Evolutionary conservation across 371 early-diverging fungal species (phyloP).

Genomic region (Mucor indicus): DNA sequence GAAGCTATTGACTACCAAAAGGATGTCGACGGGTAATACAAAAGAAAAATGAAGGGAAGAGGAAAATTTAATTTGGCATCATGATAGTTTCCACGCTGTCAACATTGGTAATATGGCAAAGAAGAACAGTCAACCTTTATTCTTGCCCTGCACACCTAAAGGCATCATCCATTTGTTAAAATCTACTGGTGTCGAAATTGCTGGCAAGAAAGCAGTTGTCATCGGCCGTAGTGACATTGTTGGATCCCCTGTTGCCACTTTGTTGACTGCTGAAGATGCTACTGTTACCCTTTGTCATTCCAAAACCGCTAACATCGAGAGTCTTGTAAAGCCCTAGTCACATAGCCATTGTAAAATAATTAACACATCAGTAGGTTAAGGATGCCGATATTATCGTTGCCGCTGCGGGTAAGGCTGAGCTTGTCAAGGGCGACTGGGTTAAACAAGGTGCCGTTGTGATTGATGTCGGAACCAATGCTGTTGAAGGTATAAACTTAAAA

Average conservation of each 20-base stretch:
- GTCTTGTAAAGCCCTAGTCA: conserved; percentile 67
- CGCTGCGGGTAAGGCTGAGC: conserved; percentile 77
- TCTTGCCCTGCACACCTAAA: conserved; percentile 93
- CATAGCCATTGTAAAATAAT: neutral
- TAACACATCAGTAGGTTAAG: conserved; percentile 33
- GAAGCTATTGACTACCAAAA: conserved; percentile 83
- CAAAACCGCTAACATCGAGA: conserved; percentile 67
- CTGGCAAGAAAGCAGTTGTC: conserved; percentile 68
- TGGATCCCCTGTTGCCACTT: conserved; percentile 81
- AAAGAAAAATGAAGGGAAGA: no score
- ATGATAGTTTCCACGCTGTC: conserved; percentile 74
- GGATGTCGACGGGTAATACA: conserved; percentile 95
- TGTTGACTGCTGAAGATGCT: conserved; percentile 75
- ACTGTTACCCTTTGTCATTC: conserved; percentile 94
- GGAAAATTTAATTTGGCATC: neutral
- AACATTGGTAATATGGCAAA: conserved; percentile 92
- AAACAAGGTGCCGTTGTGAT: conserved; percentile 90
- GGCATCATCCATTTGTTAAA: conserved; percentile 85
- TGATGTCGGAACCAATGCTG: conserved; percentile 92
- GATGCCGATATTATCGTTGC: conserved; percentile 88
- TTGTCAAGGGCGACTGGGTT: conserved; percentile 87
- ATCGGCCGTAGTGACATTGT: conserved; percentile 94
- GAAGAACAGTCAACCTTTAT: conserved; percentile 69
- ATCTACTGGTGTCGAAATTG: conserved; percentile 31
- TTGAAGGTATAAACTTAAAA: conserved; percentile 42